These are phyloP conservation scores for Aureobasidium sp. DNA, from an alignment of 2,329 filamentous ascomycete genomes.

Conservation along the genomic window DNA sequence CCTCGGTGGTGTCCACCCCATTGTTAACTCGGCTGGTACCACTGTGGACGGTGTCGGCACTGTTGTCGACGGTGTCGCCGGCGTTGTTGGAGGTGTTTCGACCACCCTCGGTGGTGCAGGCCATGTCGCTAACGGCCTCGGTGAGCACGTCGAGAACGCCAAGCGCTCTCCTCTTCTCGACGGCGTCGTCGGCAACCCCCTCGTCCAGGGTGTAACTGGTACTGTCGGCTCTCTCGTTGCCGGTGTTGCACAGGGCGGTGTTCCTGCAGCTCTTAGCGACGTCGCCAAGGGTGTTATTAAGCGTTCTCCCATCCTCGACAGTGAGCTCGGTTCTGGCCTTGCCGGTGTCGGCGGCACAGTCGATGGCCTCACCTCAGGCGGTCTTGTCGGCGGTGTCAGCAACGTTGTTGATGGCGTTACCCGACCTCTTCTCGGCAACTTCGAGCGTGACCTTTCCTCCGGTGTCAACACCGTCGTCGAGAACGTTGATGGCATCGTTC, in stretches of 20 bases:
- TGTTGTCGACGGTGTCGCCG: not conserved
- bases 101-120: not conserved
- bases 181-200: not conserved
- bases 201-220: not conserved
- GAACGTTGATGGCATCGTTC: not conserved
- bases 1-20: not conserved
- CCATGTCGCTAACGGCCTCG: not conserved
- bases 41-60: not conserved
- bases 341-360: not conserved
- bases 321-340: not conserved
- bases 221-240: not conserved
- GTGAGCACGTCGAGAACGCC: not conserved
- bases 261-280: not conserved
- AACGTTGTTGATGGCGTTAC: not conserved
- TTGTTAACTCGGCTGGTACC: not conserved
- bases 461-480: not conserved
- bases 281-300: not conserved
- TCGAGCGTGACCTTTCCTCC: not conserved
- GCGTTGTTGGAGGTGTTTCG: not conserved
- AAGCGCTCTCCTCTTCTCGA: constrained; percentile 4
- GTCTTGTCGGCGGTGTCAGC: not conserved
- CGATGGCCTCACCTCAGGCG: not conserved
- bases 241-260: not conserved
- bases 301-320: not conserved
- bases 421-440: not conserved